A percentile compares a stretch with the other conserved stretches of the same genome.
Conservation (phyloP, 345 rosid genomes). For the Lenwebbia sp. region DNA sequence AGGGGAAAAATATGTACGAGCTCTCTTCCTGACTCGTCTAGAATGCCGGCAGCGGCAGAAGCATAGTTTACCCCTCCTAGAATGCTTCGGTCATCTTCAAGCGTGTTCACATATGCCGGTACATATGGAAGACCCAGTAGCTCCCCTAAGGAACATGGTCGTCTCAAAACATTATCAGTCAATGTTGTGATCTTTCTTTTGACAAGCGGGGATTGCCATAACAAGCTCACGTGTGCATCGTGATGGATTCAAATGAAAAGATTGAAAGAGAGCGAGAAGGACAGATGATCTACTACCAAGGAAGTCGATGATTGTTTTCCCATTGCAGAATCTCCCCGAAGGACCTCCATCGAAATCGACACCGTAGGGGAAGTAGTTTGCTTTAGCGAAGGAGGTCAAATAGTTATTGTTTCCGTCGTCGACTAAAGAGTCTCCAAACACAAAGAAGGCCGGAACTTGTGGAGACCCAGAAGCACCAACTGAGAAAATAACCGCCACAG, state of each 20-base stretch:
- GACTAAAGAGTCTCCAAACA: slow-evolving; percentile 70
- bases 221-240: not conserved
- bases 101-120: slow-evolving; percentile 42
- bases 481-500: not conserved
- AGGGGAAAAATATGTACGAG: slow-evolving; percentile 8
- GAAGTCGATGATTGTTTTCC: slow-evolving; percentile 66
- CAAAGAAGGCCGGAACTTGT: slow-evolving; percentile 60
- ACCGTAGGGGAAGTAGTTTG: slow-evolving; percentile 73
- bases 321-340: slow-evolving; percentile 80
- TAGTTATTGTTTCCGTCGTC: slow-evolving; percentile 71
- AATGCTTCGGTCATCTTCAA: slow-evolving; percentile 21
- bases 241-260: not conserved
- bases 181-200: not conserved
- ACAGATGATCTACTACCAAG: slow-evolving; percentile 26
- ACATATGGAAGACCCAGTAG: slow-evolving; percentile 48
- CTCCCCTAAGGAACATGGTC: slow-evolving; percentile 29
- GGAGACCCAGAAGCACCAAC: not conserved
- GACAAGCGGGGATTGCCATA: not conserved
- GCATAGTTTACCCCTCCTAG: slow-evolving; percentile 66
- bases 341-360: slow-evolving; percentile 53
- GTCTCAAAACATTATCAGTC: not conserved
- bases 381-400: slow-evolving; percentile 46
- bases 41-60: slow-evolving; percentile 85
- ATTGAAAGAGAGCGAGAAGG: not conserved
- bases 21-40: slow-evolving; percentile 54